These are phyloP conservation scores for Knufia petricola DNA, from an alignment of 2,329 filamentous ascomycete genomes.

Conservation along the genomic window DNA sequence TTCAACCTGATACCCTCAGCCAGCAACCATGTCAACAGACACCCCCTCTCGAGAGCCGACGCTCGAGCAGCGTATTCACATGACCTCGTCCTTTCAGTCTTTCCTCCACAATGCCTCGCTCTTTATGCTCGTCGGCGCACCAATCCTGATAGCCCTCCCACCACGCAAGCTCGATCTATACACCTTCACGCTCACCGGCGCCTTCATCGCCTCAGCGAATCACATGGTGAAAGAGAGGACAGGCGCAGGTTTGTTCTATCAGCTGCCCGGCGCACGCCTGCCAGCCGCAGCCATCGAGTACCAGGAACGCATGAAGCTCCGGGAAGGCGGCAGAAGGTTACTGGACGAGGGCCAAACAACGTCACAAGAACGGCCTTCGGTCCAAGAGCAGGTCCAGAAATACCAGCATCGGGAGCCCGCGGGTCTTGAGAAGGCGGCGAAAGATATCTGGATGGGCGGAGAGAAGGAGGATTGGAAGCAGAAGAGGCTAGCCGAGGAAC, in stretches of 20 bases:
- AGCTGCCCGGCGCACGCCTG: slow-evolving; percentile 18
- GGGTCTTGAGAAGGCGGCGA: slow-evolving; percentile 11
- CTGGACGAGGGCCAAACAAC: slow-evolving; percentile 16
- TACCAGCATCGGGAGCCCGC: slow-evolving; percentile 20
- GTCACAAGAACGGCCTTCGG: background rate
- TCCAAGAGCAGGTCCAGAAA: background rate
- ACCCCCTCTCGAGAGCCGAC: slow-evolving; percentile 2
- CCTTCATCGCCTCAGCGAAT: slow-evolving; percentile 42
- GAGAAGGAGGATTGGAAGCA: slow-evolving; percentile 33
- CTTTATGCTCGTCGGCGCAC: slow-evolving; percentile 42
- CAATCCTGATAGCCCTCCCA: slow-evolving; percentile 46
- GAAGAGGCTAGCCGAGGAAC: slow-evolving; percentile 31
- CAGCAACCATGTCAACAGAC: background rate
- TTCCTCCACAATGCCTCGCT: slow-evolving; percentile 37
- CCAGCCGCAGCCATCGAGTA: slow-evolving; percentile 11
- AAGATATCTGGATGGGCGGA: slow-evolving; percentile 21
- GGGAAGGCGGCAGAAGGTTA: slow-evolving; percentile 17
- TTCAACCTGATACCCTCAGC: background rate
- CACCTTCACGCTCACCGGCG: slow-evolving; percentile 44
- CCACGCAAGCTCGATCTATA: slow-evolving; percentile 55
- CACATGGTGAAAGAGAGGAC: slow-evolving; percentile 37
- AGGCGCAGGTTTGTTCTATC: slow-evolving; percentile 29
- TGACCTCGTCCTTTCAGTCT: slow-evolving; percentile 13
- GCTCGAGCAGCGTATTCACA: slow-evolving; percentile 10
- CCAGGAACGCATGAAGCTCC: slow-evolving; percentile 11